Evolutionary conservation across 805 yeast species (phyloP).

Genomic region (Wickerhamomyces kurtzmanii): DNA sequence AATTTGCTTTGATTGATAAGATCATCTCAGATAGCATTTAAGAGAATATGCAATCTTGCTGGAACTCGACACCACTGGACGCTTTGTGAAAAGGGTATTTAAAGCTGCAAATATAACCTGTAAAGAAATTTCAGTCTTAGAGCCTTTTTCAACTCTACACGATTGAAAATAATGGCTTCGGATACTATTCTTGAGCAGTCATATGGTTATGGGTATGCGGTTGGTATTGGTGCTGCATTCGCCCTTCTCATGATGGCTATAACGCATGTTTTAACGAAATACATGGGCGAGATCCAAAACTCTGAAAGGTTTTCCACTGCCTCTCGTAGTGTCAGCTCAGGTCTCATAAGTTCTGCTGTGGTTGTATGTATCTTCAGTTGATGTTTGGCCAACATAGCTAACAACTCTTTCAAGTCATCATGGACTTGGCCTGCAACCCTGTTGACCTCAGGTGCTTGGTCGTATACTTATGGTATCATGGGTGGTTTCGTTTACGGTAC

Average conservation of each 20-base stretch:
- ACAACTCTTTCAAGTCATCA: too few species aligned
- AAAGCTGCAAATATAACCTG: too few species aligned
- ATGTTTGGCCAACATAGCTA: too few species aligned
- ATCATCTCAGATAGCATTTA: too few species aligned
- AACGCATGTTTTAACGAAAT: conserved; percentile 22
- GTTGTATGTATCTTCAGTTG: too few species aligned
- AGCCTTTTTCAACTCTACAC: too few species aligned
- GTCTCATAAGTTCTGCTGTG: conserved; percentile 32
- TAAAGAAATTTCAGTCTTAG: too few species aligned
- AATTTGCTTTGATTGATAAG: too few species aligned
- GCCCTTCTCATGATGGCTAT: conserved; percentile 27
- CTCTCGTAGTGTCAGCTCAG: conserved; percentile 28
- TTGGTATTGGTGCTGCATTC: conserved; percentile 36
- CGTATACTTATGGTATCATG: conserved; percentile 31
- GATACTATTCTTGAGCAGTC: conserved; percentile 7
- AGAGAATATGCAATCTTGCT: too few species aligned
- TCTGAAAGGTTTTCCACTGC: conserved; percentile 31
- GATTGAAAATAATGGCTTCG: too few species aligned
- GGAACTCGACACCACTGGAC: too few species aligned
- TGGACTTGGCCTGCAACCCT: conserved; percentile 40
- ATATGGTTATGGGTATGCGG: conserved; percentile 29
- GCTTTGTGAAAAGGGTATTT: too few species aligned
- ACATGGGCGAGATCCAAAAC: conserved; percentile 28
- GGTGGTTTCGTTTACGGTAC: conserved; percentile 26
- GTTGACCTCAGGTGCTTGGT: conserved; percentile 26